Evolutionary conservation across 1,139 yeast genomes (phyloP).

Genomic region (Nakaseomyces kungkrabaensis): DNA sequence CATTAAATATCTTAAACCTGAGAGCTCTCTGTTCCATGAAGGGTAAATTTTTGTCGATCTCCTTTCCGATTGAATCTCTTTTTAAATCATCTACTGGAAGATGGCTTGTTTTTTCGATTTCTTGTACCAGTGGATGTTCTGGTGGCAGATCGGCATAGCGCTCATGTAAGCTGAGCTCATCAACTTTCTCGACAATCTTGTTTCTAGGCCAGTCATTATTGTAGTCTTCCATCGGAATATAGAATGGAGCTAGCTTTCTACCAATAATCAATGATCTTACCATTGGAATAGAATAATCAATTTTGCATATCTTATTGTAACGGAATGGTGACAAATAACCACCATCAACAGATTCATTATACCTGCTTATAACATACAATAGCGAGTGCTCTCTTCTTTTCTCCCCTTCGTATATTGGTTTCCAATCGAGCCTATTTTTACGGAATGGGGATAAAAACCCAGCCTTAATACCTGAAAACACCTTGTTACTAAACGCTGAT

Average conservation of each 20-base stretch:
- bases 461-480: not conserved
- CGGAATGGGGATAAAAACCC: not conserved
- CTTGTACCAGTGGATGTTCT: conserved; percentile 4
- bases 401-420: not conserved
- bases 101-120: conserved; percentile 36
- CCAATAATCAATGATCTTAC: conserved; percentile 56
- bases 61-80: conserved; percentile 22
- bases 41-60: conserved; percentile 40
- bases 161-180: conserved; percentile 46
- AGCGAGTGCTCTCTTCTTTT: not conserved
- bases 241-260: conserved; percentile 78
- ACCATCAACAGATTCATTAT: conserved; percentile 57
- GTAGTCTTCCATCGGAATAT: conserved; percentile 71
- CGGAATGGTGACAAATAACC: conserved; percentile 79
- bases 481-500: not conserved
- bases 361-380: conserved; percentile 40
- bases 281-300: conserved; percentile 58
- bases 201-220: conserved; percentile 59
- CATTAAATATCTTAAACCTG: conserved; percentile 42
- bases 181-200: conserved; percentile 39
- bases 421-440: not conserved
- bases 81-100: conserved; percentile 38
- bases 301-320: conserved; percentile 55
- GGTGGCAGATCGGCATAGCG: conserved; percentile 33
- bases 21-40: conserved; percentile 36